Evolutionary conservation across 2,329 filamentous ascomycete species (phyloP), one percentile per base, ranked within the genome.

Genomic region (Thermomyces lanuginosus): DNA sequence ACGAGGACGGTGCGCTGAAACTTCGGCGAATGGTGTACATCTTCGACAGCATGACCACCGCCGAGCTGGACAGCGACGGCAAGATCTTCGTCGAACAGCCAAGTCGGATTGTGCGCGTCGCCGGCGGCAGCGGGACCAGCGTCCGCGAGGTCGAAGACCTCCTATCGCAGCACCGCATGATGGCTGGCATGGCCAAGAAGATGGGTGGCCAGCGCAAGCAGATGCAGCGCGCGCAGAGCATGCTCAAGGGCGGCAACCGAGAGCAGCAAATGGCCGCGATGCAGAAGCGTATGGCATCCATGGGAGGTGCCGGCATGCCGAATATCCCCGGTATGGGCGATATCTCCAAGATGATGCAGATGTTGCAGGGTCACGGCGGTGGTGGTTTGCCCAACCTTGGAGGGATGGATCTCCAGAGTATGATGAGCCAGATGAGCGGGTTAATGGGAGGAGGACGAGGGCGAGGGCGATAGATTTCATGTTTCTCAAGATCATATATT

Each of bases 11-110:
- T n/a, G 73, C 75, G 29, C 62, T 76, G 43, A 93, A 95, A 56
- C 68, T 98, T 14, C 91, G 92, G 56, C 76, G 89, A 36, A 98
- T 98, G 89, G 82, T 98, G 41, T 95, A 92, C 60, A 92, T 98
- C 33, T 93, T 84, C 60, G 89, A 98, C 58, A 86, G 77, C 36
- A 98, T 98, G 89, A 95, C 86, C 0, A 72, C 80, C 12, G 91
- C 91, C 48, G 89, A 98, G 50, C 72, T 98, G 11, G 86, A 98
- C 52, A 80, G 78, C 22, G 86, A 98, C 44, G 89, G 89, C 49
- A 92, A 92, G 56, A 71, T 92, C 36, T 86, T 98, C 39, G 70
- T 91, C 31, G 81, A 92, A 12, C 80, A 95, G 48, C 89, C 89
- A 1, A 80, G 78, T 8, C 72, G 89, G 21, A 92, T 95, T 73